These are phyloP conservation scores for Cyphellophora europaea DNA, from an alignment of 2,329 filamentous ascomycete genomes.

Conservation along the genomic window DNA sequence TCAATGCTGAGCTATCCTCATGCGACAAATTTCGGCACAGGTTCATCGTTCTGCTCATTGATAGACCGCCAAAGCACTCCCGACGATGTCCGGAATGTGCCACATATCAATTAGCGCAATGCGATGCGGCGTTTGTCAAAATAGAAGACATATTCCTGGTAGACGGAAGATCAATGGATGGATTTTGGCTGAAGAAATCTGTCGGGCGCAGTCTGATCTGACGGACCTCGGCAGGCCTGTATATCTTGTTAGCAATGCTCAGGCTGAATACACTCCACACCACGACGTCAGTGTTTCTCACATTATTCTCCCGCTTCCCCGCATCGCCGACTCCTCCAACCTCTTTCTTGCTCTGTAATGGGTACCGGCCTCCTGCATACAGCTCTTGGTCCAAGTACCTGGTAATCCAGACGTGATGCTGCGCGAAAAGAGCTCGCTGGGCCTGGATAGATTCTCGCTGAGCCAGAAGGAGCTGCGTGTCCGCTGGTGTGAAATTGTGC, in stretches of 20 bases:
- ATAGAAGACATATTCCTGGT: constrained; percentile 24
- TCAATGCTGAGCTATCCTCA: too few relatives aligned
- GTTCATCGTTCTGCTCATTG: too few relatives aligned
- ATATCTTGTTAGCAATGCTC: constrained; percentile 43
- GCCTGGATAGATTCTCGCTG: constrained; percentile 33
- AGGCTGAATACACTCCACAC: constrained; percentile 42
- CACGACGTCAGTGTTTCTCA: constrained; percentile 38
- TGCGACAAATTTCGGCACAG: too few relatives aligned
- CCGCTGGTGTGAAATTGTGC: constrained; percentile 31
- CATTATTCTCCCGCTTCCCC: constrained; percentile 31
- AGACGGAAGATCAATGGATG: constrained; percentile 43
- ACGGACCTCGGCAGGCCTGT: constrained; percentile 36
- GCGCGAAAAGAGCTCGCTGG: constrained; percentile 38
- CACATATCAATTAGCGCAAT: too few relatives aligned
- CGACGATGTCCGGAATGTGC: too few relatives aligned
- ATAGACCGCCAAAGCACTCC: too few relatives aligned
- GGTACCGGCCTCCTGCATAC: constrained; percentile 40
- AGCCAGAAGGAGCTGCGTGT: constrained; percentile 40
- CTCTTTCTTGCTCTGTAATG: constrained; percentile 35
- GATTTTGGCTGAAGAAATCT: constrained; percentile 46
- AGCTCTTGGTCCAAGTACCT: constrained; percentile 40
- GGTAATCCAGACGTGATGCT: constrained; percentile 44
- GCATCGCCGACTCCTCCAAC: constrained; percentile 36
- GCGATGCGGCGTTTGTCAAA: constrained; percentile 16
- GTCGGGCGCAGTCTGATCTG: constrained; percentile 38